Evolutionary conservation across 192 early-diverging fungal genomes (phyloP), one percentile per base, ranked within the genome.

Genomic region (Entophlyctis luteolus): DNA sequence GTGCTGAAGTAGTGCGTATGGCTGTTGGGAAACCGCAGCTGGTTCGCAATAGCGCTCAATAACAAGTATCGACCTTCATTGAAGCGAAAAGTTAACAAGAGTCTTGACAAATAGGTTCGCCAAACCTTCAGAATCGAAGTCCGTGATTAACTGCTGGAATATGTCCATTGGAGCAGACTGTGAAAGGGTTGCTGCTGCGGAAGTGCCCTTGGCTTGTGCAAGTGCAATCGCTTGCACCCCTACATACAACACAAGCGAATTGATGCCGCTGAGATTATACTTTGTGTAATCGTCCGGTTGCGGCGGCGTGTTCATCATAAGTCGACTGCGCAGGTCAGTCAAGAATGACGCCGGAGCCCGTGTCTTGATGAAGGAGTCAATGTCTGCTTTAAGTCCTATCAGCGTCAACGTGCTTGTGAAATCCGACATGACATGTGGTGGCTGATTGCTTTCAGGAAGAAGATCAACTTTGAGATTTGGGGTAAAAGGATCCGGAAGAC

Each of bases 1-100:
- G 87, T 87, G 73, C 91, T 93, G 75, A 94, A 97, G 69, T 93
- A 93, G 68, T 92, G 90, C 14, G 96, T 98, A 71, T 98, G 96
- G 36, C 88, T 88, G 76, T 94, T 96, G n/a, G 96, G 94, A 79
- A 90, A 96, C 65, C 96, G 86, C 72, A 98, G 83, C 74, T 97
- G 96, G 77, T 97, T 96, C 45, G 93, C 92, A 69, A 98, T 91
- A 4, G 91, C 93, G 63, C 84, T 92, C 54, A 97, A 74, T 58
- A 97, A 80, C 55, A 92, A 71, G 69, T 97, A 96, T n/a, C 93
- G 86, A 12, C 90, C 88, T 80, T 72, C 75, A 22, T 77, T n/a
- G n/a, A n/a, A n/a, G n/a, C n/a, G n/a, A n/a, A n/a, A n/a, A n/a
- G n/a, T n/a, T n/a, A n/a, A n/a, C n/a, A n/a, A n/a, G n/a, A n/a